These are phyloP conservation scores for Carallia pectinifolia DNA, from an alignment of 345 rosid species.

Conservation along the genomic window DNA sequence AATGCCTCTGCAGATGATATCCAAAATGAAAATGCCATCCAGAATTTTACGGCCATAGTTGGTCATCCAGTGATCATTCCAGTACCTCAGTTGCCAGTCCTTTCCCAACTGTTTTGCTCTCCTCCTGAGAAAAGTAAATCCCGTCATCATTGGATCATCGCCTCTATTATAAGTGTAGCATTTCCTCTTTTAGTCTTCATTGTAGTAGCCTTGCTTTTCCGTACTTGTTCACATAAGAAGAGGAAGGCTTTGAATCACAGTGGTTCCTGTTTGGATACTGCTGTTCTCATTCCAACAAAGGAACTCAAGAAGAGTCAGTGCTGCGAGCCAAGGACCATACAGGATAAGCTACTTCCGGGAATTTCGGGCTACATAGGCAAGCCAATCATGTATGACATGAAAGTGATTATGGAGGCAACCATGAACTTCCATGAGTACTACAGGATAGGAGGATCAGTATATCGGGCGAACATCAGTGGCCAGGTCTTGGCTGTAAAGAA, in stretches of 20 bases:
- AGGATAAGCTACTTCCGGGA: slow-evolving; percentile 49
- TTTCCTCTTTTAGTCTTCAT: slow-evolving; percentile 24
- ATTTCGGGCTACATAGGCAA: slow-evolving; percentile 53
- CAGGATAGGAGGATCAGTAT: slow-evolving; percentile 49
- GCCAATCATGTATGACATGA: slow-evolving; percentile 41
- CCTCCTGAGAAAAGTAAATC: slow-evolving; percentile 16
- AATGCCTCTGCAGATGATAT: slow-evolving; percentile 38
- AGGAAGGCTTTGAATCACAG: slow-evolving; percentile 27
- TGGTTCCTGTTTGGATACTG: slow-evolving; percentile 35
- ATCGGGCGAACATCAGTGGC: slow-evolving; percentile 46
- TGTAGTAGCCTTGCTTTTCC: slow-evolving; percentile 23
- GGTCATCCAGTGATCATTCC: slow-evolving; percentile 55
- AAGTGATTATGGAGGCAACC: slow-evolving; percentile 47
- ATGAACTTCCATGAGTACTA: slow-evolving; percentile 39
- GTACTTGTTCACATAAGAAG: not conserved
- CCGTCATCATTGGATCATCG: slow-evolving; percentile 19
- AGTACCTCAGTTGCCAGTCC: slow-evolving; percentile 40
- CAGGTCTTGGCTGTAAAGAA: slow-evolving; percentile 49
- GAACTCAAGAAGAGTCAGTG: slow-evolving; percentile 16
- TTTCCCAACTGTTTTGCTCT: slow-evolving; percentile 28
- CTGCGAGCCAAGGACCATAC: slow-evolving; percentile 33
- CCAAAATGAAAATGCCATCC: slow-evolving; percentile 36
- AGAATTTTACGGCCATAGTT: slow-evolving; percentile 32
- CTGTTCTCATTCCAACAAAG: slow-evolving; percentile 42
- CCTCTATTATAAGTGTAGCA: slow-evolving; percentile 17